These are phyloP conservation scores for Ganoderma lingzhi DNA, from an alignment of 1,284 basidiomycete genomes.

Conservation along the genomic window DNA sequence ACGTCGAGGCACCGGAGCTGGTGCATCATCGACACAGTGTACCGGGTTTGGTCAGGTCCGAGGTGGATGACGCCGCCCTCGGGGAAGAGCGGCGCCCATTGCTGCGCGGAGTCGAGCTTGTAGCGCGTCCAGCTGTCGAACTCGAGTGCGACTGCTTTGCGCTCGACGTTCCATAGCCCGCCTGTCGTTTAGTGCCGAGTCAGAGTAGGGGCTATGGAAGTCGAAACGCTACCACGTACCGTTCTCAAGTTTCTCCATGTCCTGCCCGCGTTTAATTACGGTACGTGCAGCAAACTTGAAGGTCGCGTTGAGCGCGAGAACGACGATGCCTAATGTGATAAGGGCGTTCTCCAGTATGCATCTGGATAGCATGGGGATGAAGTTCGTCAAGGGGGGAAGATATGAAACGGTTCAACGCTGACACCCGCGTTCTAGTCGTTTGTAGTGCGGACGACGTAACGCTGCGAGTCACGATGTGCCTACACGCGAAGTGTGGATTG, in stretches of 20 bases:
- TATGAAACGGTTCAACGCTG: neutral
- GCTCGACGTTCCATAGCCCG: conserved; percentile 15
- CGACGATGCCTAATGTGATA: neutral
- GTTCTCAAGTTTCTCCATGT: neutral
- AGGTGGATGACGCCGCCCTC: conserved; percentile 30
- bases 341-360: neutral
- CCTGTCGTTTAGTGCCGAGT: neutral
- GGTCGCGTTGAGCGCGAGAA: neutral
- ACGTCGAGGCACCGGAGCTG: conserved; percentile 35
- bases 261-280: neutral
- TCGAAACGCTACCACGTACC: neutral
- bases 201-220: neutral
- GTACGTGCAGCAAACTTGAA: neutral
- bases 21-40: conserved; percentile 36
- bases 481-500: neutral
- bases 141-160: conserved; percentile 21
- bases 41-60: conserved; percentile 17
- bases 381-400: neutral
- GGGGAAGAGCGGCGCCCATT: conserved; percentile 30
- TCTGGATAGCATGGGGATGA: neutral
- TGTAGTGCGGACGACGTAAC: neutral
- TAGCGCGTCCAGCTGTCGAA: conserved; percentile 31
- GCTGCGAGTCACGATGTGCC: neutral
- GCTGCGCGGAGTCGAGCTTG: conserved; percentile 16
- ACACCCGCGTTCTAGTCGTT: neutral